These are phyloP conservation scores for Stachybotrys elegans DNA, from an alignment of 2,329 filamentous ascomycete species.

Conservation along the genomic window DNA sequence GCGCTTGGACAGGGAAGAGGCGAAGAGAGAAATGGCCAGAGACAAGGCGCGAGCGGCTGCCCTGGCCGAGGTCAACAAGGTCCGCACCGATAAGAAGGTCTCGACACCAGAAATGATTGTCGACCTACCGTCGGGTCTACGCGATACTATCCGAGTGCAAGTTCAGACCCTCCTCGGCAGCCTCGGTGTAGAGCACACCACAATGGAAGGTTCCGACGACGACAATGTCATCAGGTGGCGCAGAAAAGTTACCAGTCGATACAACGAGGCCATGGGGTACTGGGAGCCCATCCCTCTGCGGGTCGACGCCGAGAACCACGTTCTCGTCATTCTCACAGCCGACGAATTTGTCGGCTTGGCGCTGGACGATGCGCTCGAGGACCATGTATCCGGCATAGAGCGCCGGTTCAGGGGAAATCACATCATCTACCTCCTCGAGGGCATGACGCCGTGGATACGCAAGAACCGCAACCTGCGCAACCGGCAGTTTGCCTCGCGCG, in stretches of 20 bases:
- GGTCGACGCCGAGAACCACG: constrained; percentile 53
- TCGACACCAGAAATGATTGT: constrained; percentile 75
- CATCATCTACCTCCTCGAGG: constrained; percentile 69
- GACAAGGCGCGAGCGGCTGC: constrained; percentile 63
- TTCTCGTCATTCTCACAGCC: constrained; percentile 57
- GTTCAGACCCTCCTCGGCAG: constrained; percentile 45
- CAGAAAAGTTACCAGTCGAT: constrained; percentile 59
- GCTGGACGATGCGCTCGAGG: constrained; percentile 46
- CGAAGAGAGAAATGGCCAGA: constrained; percentile 55
- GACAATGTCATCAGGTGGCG: constrained; percentile 61
- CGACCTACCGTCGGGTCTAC: constrained; percentile 56
- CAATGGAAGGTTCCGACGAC: constrained; percentile 40
- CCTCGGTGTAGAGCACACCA: constrained; percentile 40
- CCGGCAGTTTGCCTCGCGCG: constrained; percentile 60
- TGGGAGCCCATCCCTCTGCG: constrained; percentile 59
- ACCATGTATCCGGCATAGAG: constrained; percentile 54
- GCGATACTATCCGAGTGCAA: constrained; percentile 38
- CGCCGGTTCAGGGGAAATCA: constrained; percentile 45
- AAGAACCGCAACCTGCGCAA: constrained; percentile 66
- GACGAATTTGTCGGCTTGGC: constrained; percentile 61
- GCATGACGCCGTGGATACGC: constrained; percentile 58
- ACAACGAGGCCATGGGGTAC: constrained; percentile 53
- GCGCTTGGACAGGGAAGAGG: constrained; percentile 50
- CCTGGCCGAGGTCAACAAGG: constrained; percentile 67
- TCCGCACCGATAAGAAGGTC: constrained; percentile 67